Conservation (phyloP, 2,329 filamentous ascomycete genomes). For the Lasiodiplodia hormozganensis region DNA sequence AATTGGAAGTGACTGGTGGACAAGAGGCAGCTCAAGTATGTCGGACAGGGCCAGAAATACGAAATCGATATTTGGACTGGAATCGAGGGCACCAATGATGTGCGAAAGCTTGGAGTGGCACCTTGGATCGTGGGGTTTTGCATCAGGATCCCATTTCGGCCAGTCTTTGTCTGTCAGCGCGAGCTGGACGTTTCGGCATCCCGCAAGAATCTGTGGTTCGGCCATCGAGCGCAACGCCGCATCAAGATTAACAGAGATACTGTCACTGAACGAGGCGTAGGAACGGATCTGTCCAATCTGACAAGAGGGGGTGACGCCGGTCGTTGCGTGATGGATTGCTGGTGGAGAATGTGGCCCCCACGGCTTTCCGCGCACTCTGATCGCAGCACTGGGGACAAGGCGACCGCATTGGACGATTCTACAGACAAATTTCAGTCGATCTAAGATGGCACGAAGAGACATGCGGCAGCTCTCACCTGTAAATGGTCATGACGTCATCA, state of each 20-base stretch:
- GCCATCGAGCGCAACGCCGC: neutral
- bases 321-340: neutral
- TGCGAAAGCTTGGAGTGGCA: slow-evolving; percentile 10
- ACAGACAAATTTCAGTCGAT: neutral
- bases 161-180: neutral
- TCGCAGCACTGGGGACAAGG: neutral
- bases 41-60: slow-evolving; percentile 2
- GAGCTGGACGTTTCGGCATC: slow-evolving; percentile 10
- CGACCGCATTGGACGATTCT: neutral
- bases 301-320: neutral
- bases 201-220: neutral
- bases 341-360: neutral
- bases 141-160: neutral
- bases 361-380: neutral
- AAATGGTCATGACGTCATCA: neutral
- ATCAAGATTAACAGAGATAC: neutral
- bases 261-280: neutral
- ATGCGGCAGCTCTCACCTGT: neutral
- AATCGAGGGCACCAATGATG: slow-evolving; percentile 11
- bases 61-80: neutral
- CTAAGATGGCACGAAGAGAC: neutral
- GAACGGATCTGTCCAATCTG: neutral
- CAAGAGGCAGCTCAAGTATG: neutral
- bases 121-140: neutral
- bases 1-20: neutral